Conservation (phyloP, 1,139 yeast species). For the Lodderomyces metapsilosis region DNA sequence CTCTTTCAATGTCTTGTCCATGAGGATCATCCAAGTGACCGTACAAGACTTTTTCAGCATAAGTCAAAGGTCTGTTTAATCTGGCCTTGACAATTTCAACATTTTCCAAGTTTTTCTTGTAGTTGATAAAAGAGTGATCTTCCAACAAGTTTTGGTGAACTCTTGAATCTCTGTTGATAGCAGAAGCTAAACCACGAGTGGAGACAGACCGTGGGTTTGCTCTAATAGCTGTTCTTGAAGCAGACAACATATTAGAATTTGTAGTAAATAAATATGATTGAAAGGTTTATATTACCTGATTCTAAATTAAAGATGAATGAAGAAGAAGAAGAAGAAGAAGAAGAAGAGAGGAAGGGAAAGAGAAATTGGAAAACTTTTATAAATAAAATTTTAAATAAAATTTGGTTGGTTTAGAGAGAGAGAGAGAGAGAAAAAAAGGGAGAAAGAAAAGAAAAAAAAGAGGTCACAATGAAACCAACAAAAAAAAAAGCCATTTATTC, state of each 20-base stretch:
- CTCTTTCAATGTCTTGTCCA: slow-evolving; percentile 92
- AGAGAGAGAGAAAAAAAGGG: slow-evolving; percentile 3
- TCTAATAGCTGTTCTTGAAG: slow-evolving; percentile 34
- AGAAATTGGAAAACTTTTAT: not conserved
- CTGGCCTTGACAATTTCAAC: slow-evolving; percentile 84
- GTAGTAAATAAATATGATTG: not conserved
- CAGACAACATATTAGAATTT: slow-evolving; percentile 34
- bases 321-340: slow-evolving; percentile 1
- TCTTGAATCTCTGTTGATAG: slow-evolving; percentile 84
- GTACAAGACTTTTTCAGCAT: slow-evolving; percentile 94
- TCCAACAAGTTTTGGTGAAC: slow-evolving; percentile 92
- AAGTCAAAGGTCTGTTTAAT: slow-evolving; percentile 90
- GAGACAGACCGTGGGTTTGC: slow-evolving; percentile 27
- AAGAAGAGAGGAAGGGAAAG: not conserved
- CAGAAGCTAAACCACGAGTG: slow-evolving; percentile 73
- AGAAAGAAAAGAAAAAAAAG: slow-evolving; percentile 4
- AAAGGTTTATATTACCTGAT: not conserved
- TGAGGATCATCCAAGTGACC: slow-evolving; percentile 97
- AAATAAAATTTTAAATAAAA: not conserved
- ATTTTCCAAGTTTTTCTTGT: slow-evolving; percentile 78
- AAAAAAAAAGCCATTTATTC: slow-evolving; percentile 1
- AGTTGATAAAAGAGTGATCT: slow-evolving; percentile 74
- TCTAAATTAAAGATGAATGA: not conserved
- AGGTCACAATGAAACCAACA: not conserved
- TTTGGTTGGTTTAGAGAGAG: not conserved